These are phyloP conservation scores for Plasmodium gallinaceum DNA, from an alignment of 169 alveolate species.

Conservation along the genomic window DNA sequence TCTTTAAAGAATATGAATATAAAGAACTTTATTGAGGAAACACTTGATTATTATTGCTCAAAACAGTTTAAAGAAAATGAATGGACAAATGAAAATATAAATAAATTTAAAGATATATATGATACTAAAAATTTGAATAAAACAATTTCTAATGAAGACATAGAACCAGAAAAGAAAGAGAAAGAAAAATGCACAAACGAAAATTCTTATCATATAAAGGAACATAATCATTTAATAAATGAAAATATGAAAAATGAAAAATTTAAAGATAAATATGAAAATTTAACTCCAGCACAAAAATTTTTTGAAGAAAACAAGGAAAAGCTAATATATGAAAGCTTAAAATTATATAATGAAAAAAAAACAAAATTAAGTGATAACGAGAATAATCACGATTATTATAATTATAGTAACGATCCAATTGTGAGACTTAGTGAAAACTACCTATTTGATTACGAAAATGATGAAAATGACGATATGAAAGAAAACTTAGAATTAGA, in stretches of 20 bases:
- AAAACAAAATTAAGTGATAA: slow-evolving; percentile 36
- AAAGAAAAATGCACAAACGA: too few relatives aligned
- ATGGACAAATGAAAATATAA: background rate
- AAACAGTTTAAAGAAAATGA: slow-evolving; percentile 24
- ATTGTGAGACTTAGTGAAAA: slow-evolving; percentile 80
- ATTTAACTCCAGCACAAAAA: slow-evolving; percentile 83
- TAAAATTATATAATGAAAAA: slow-evolving; percentile 79
- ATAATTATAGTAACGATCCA: slow-evolving; percentile 77
- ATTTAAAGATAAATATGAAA: slow-evolving; percentile 3
- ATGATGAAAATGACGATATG: slow-evolving; percentile 24
- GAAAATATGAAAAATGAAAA: background rate
- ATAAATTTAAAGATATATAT: background rate
- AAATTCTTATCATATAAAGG: too few relatives aligned
- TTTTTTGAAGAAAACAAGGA: slow-evolving; percentile 85
- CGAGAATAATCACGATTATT: slow-evolving; percentile 79
- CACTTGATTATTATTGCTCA: slow-evolving; percentile 52
- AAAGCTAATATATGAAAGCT: slow-evolving; percentile 76
- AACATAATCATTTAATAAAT: background rate
- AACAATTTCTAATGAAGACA: background rate
- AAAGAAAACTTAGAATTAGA: slow-evolving; percentile 79
- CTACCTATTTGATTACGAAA: slow-evolving; percentile 86
- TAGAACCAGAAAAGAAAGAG: background rate
- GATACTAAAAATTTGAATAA: background rate
- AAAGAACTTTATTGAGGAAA: slow-evolving; percentile 44
- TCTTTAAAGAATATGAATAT: slow-evolving; percentile 35